phyloP scores from a whole-genome alignment of 2,329 filamentous ascomycete genomes.

The Sphaerulina musiva region DNA sequence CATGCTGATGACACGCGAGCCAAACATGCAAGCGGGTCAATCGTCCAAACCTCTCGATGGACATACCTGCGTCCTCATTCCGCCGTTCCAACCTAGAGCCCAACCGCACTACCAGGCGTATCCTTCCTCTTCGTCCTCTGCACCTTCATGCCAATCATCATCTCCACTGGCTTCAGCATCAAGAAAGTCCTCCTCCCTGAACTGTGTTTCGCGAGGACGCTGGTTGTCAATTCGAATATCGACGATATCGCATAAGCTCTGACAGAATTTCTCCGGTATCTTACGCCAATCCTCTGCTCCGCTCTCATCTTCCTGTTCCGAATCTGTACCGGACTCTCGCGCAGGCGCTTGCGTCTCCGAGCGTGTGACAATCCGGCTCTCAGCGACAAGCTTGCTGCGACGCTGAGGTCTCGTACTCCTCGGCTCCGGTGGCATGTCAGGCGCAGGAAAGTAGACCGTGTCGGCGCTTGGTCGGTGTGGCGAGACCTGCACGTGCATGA shows the following conservation, averaged over 20 bases:
- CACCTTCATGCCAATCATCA: slow-evolving; percentile 53
- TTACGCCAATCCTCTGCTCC: slow-evolving; percentile 33
- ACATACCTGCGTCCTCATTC: no score
- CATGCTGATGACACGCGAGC: no score
- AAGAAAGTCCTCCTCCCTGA: slow-evolving; percentile 65
- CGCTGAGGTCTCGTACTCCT: slow-evolving; percentile 18
- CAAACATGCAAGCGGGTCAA: no score
- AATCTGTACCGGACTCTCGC: slow-evolving; percentile 26
- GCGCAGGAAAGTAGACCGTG: slow-evolving; percentile 24
- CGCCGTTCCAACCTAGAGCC: no score
- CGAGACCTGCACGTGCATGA: slow-evolving; percentile 26
- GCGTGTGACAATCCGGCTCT: slow-evolving; percentile 18
- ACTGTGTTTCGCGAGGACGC: slow-evolving; percentile 62
- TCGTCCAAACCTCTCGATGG: no score
- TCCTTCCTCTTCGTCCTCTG: slow-evolving; percentile 41
- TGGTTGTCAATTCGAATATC: slow-evolving; percentile 70
- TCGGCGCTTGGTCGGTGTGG: slow-evolving; percentile 24
- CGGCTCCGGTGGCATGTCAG: slow-evolving; percentile 11
- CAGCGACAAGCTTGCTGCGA: slow-evolving; percentile 30
- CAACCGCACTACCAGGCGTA: slow-evolving; percentile 33
- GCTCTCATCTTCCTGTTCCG: slow-evolving; percentile 31
- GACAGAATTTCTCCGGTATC: slow-evolving; percentile 42
- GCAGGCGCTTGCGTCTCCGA: slow-evolving; percentile 17
- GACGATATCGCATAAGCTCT: slow-evolving; percentile 65
- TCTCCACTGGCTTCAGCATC: slow-evolving; percentile 54